These are phyloP conservation scores for Nakazawaea holstii DNA, from an alignment of 805 yeast genomes.

Conservation along the genomic window DNA sequence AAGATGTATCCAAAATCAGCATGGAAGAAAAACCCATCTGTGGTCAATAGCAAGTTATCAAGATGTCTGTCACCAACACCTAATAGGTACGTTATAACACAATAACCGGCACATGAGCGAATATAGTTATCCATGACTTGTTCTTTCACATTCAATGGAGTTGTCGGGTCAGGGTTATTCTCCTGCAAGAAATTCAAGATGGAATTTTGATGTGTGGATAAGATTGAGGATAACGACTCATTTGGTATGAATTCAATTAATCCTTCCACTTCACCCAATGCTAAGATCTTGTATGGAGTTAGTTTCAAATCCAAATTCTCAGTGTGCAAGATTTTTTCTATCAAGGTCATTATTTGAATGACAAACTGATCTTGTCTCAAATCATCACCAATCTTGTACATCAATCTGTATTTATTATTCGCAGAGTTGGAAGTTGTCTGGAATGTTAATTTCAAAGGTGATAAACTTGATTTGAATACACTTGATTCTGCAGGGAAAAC, in stretches of 20 bases:
- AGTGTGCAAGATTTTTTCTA: constrained; percentile 82
- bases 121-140: constrained; percentile 91
- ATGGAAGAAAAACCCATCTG: constrained; percentile 88
- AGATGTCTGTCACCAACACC: constrained; percentile 98
- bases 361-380: constrained; percentile 94
- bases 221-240: constrained; percentile 76
- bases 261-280: constrained; percentile 89
- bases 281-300: constrained; percentile 85
- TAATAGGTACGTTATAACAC: constrained; percentile 87
- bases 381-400: constrained; percentile 96
- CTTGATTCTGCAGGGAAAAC: constrained; percentile 72
- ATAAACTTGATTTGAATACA: constrained; percentile 86
- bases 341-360: constrained; percentile 84
- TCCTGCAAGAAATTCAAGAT: constrained; percentile 65
- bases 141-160: constrained; percentile 44
- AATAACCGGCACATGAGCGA: constrained; percentile 94
- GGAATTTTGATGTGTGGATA: constrained; percentile 65
- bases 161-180: constrained; percentile 51
- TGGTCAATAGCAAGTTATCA: constrained; percentile 76
- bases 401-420: constrained; percentile 60
- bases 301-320: constrained; percentile 86
- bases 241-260: constrained; percentile 93
- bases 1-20: constrained; percentile 96
- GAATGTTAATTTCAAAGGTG: constrained; percentile 82
- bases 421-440: constrained; percentile 34